Conservation (phyloP, 306 rosid genomes). For the Medicago lupulina region DNA sequence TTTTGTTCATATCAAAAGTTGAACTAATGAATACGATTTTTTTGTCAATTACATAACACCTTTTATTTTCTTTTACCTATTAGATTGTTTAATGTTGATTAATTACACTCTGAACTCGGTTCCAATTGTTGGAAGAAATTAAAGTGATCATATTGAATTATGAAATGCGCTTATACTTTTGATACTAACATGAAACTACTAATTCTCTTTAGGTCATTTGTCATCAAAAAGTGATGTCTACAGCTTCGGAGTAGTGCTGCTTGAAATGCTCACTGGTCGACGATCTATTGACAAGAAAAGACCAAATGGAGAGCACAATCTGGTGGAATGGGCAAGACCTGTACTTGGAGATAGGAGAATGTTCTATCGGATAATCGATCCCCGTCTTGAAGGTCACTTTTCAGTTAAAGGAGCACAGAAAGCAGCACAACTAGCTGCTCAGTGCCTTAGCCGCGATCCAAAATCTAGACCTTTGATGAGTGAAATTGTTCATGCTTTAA, state of each 20-base stretch:
- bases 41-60: too few relatives aligned
- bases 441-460: conserved; percentile 90
- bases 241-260: conserved; percentile 94
- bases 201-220: conserved; percentile 73
- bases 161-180: neutral
- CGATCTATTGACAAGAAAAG: conserved; percentile 88
- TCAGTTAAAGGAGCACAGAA: conserved; percentile 85
- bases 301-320: conserved; percentile 95
- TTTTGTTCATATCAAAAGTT: too few relatives aligned
- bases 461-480: conserved; percentile 90
- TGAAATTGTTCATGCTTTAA: conserved; percentile 74
- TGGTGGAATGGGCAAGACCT: conserved; percentile 92
- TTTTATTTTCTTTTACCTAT: too few relatives aligned
- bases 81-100: too few relatives aligned
- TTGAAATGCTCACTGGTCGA: conserved; percentile 92
- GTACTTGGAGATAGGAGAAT: conserved; percentile 74
- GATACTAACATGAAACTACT: conserved; percentile 32
- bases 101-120: too few relatives aligned
- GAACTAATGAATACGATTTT: too few relatives aligned
- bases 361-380: conserved; percentile 79
- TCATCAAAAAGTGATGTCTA: conserved; percentile 93
- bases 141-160: too few relatives aligned
- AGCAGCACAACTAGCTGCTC: conserved; percentile 74
- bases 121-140: too few relatives aligned
- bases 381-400: conserved; percentile 96